Conservation (phyloP, 352 stramenopile species). For the Phytophthora capsici region DNA sequence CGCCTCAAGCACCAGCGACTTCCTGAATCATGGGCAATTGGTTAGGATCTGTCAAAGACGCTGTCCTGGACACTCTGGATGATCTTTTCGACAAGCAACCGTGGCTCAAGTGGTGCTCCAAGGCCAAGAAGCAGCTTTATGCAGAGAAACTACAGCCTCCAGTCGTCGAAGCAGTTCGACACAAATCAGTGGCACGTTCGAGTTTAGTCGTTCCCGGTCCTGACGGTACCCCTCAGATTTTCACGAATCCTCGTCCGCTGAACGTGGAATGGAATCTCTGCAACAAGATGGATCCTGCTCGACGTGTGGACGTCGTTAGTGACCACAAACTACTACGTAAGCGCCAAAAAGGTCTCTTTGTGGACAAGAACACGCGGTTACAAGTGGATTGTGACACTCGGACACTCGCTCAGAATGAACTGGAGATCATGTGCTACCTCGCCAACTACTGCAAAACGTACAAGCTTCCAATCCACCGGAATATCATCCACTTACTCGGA, state of each 20-base stretch:
- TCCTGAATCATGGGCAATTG: constrained; percentile 23
- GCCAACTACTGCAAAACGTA: constrained; percentile 47
- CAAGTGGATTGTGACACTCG: constrained; percentile 48
- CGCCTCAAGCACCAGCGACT: neutral
- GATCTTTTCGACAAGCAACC: constrained; percentile 7
- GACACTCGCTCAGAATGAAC: constrained; percentile 52
- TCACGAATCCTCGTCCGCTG: constrained; percentile 55
- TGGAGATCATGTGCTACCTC: constrained; percentile 70
- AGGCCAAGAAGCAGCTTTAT: constrained; percentile 36
- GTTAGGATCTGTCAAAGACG: constrained; percentile 10
- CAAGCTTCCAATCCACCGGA: constrained; percentile 48
- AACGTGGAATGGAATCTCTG: constrained; percentile 76
- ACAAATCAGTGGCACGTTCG: constrained; percentile 32
- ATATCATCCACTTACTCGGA: constrained; percentile 58
- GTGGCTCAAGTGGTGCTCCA: constrained; percentile 21
- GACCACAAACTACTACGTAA: constrained; percentile 62
- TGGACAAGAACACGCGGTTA: constrained; percentile 61
- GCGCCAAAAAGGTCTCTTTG: constrained; percentile 51
- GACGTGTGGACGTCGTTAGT: constrained; percentile 60
- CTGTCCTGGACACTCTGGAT: constrained; percentile 13
- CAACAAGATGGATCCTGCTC: constrained; percentile 56
- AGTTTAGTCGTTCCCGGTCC: constrained; percentile 20
- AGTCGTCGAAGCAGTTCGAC: constrained; percentile 18
- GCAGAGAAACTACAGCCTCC: constrained; percentile 34
- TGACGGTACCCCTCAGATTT: constrained; percentile 44